Evolutionary conservation across 164 flowering plant species (phyloP), one percentile per base, ranked within the genome.

Genomic region (Chimonanthus praecox): DNA sequence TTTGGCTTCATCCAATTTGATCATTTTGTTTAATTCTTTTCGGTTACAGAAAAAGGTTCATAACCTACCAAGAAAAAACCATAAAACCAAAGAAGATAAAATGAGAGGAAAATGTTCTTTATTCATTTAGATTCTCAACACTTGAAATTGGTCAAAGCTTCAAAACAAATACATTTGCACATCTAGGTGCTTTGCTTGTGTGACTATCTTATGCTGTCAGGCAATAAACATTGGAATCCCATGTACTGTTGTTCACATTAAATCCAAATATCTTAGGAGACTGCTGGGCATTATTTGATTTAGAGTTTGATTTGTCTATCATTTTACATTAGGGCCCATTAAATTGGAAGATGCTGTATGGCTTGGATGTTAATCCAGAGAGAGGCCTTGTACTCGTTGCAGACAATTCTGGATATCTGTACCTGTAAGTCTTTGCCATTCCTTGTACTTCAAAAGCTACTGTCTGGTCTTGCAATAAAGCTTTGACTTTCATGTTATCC

Each of bases 291-390:
- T 4, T 73, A 20, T 68, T 63, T 47, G 0, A 20, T 18, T 2
- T 64, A 4, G 13, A 71, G 58, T 62, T 48, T 74, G 71, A 76
- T 44, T 62, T 13, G 58, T 69, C 8, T 33, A 46, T 70, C 9
- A 20, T 58, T 72, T 69, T 16, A 51, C 18, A 82, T 43, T 70
- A 92, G 99, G 97, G 99, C 3, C 88, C 89, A 58, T 82, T 80
- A 76, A 88, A n/a, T 71, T 94, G 98, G 97, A 86, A 84, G 80
- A 94, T 92, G 99, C 89, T 94, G 60, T 92, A 92, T 82, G 97
- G 99, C 69, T 82, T 94, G 95, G 99, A 94, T 71, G 66, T 89
- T 62, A 88, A 89, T 71, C 61, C 84, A 64, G 97, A 92, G 67
- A 94, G 82, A 83, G 83, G 88, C 68, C 77, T 86, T 81, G 87